Evolutionary conservation across 2,329 filamentous ascomycete genomes (phyloP), one percentile per base, ranked within the genome.

Genomic region (Boeremia exigua): DNA sequence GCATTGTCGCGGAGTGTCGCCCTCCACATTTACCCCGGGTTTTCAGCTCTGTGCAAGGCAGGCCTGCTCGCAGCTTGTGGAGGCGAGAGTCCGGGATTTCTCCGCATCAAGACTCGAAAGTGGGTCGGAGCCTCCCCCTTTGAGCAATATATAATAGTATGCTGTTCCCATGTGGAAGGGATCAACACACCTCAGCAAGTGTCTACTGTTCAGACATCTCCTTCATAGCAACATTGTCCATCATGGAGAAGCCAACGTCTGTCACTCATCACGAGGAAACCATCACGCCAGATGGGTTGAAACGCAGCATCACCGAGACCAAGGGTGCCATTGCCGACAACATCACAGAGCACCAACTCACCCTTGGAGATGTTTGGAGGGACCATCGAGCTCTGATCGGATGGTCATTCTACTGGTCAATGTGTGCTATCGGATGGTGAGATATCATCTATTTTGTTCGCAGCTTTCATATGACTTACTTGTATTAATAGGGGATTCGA

Each of bases 401-500:
- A 45, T 61, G 55, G 55, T 61, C 51, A 1, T 56, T 61, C 40
- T 61, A 49, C 40, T 61, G 49, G 27, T 56, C 58, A 8, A 61
- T 61, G 55, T 58, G 38, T 10, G 58, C 58, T 32, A 39, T 61
- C n/a, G 58, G 58, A 12, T 61, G 58, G 58, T 61, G 51, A 30
- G 53, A 45, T 15, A 37, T 28, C n/a, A 4, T 9, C 28, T 5
- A 32, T 8, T 4, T 12, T 10, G 36, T 29, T 14, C 17, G 14
- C 11, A 19, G 9, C 9, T n/a, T 27, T 12, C 40, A 8, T 9
- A 48, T 8, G 12, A 36, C 40, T 33, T 17, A 33, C 33, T 14
- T 44, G n/a, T 8, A 14, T 5, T 5, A 23, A 23, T 29, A 62
- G 60, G 57, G 60, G 60, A 17, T 88, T 88, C 63, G 86, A 88